Conservation (phyloP, 1,284 basidiomycete species). For the Microbotryum saponariae region DNA sequence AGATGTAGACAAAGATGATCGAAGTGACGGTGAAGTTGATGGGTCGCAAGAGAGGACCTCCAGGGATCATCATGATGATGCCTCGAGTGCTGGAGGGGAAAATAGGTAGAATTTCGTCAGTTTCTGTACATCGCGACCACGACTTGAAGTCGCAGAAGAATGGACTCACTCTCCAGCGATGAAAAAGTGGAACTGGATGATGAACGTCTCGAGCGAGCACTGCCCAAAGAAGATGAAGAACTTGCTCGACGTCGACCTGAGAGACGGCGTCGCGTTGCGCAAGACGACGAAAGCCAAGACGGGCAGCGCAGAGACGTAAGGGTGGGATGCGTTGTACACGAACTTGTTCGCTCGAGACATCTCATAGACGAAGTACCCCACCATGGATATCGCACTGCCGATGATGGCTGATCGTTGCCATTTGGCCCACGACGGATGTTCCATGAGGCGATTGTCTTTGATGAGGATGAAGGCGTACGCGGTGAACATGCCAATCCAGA, state of each 20-base stretch:
- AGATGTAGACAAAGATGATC: constrained; percentile 68
- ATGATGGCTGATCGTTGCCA: constrained; percentile 49
- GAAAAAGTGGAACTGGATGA: constrained; percentile 84
- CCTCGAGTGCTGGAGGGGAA: constrained; percentile 54
- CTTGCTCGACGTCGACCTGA: constrained; percentile 61
- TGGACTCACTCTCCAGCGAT: constrained; percentile 58
- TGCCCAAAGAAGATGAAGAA: constrained; percentile 71
- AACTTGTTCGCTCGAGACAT: constrained; percentile 67
- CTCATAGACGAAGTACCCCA: constrained; percentile 78
- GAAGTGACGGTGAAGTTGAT: constrained; percentile 69
- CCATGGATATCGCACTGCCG: constrained; percentile 50
- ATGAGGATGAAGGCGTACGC: constrained; percentile 67
- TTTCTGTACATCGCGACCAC: neutral
- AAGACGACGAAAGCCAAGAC: constrained; percentile 65
- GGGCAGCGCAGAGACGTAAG: constrained; percentile 71
- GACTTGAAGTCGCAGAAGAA: neutral
- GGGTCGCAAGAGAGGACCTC: constrained; percentile 56
- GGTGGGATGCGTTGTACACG: constrained; percentile 74
- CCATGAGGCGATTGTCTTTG: constrained; percentile 62
- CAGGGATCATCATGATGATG: constrained; percentile 67
- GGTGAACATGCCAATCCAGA: constrained; percentile 73
- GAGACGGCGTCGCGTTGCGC: constrained; percentile 61
- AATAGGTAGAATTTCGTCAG: no score
- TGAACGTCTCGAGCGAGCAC: constrained; percentile 40
- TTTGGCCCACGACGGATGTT: constrained; percentile 58